Evolutionary conservation across 1,284 basidiomycete genomes (phyloP), one percentile per base, ranked within the genome.

Genomic region (Heliocybe sulcata): DNA sequence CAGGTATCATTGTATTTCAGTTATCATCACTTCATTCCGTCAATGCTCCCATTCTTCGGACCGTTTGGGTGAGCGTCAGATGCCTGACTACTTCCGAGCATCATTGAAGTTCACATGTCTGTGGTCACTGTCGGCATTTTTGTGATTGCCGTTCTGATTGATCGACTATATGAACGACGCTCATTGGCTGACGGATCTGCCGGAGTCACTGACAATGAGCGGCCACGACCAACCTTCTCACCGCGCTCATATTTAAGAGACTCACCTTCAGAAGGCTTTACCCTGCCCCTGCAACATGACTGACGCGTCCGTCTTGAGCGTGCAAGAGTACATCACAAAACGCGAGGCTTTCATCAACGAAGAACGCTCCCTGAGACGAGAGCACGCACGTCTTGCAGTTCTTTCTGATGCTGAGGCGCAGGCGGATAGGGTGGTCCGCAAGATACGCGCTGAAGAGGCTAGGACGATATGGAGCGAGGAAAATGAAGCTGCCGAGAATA

Each of bases 391-490:
- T 6, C 48, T 66, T 2, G 52, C 56, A 16, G 63, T 58, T 29
- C 66, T 71, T 31, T 72, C 76, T 6, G 58, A 66, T 3, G 64
- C 68, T 1, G 81, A 85, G 66, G 58, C 60, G 11, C 68, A 75
- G 48, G 87, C 85, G 1, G 85, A 87, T 57, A 65, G 68, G 57
- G 71, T 83, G 38, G 65, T 85, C 38, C 72, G 82, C 25, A 63
- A 66, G 22, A 75, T 89, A 54, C 79, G 83, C 45, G 65, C 70
- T 0, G 59, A 63, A 19, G 86, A 89, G 61, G 80, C 77, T 0
- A 63, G 66, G 20, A 72, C 75, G 0, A 71, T 88, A 27, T 89
- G 86, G 87, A 73, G 62, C 33, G 67, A 70, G 42, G 76, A 82
- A 11, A 72, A 81, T 60, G 71, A 76, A n/a, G 71, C 71, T 14